Conservation (phyloP, 345 rosid species). For the Arabis hirsuta region DNA sequence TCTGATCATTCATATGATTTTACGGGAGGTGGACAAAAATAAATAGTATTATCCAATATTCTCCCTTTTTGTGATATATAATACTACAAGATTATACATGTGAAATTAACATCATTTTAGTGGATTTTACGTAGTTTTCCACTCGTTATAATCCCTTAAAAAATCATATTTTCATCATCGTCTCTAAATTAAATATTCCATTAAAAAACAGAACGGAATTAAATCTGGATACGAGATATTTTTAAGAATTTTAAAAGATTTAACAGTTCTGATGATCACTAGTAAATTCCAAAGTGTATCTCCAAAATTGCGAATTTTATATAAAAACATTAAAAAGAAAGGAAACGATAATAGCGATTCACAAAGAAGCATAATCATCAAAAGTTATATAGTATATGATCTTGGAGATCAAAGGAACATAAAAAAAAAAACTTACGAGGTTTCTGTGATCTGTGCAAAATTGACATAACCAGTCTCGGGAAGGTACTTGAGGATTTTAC, state of each 20-base stretch:
- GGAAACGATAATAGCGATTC: too few species aligned
- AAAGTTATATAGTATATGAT: background rate
- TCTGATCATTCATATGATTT: background rate
- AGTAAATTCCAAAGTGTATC: background rate
- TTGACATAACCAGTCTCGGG: slow-evolving; percentile 42
- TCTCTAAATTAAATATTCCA: background rate
- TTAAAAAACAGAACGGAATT: background rate
- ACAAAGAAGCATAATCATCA: background rate
- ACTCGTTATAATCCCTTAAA: background rate
- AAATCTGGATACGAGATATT: background rate
- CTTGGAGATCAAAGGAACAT: background rate
- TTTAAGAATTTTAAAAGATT: background rate
- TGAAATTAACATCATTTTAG: background rate
- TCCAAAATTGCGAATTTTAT: background rate
- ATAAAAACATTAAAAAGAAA: too few species aligned
- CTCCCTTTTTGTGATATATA: background rate
- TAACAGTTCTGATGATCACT: background rate
- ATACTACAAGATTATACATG: background rate
- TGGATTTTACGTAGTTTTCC: background rate
- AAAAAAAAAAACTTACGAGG: slow-evolving; percentile 22
- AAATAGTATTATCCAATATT: background rate
- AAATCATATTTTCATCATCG: background rate
- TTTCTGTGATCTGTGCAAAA: slow-evolving; percentile 38
- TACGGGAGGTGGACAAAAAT: background rate
- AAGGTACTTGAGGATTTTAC: slow-evolving; percentile 47